Base-by-base conservation (phyloP, 345 rosid genomes). In the Arabidopsis suecica region DNA sequence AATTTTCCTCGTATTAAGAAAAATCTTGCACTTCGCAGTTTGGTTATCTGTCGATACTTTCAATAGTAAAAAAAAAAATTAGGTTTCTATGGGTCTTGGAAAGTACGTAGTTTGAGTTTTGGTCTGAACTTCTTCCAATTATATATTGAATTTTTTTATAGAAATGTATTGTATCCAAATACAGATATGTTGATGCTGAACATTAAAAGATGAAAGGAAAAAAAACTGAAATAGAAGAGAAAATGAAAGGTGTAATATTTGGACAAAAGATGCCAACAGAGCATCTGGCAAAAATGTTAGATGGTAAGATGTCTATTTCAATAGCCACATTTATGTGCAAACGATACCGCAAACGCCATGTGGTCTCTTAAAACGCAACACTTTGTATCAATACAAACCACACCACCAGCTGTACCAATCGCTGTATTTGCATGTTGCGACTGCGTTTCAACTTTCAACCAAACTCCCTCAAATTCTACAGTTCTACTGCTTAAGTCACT, bases 301-400 rank as follows among this genome's bases (percentile, higher is more conserved):
- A 76, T 34, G 80, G 80, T 76, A 62, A 76, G 75, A 76, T 76
- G 80, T 76, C 80, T 62, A 61, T 62, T 14, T 76, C 80, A 62
- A 69, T 62, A 44, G 7, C 16, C 65, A 69, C 65, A 76, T 76
- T 76, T 77, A 77, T 77, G 59, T 70, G 71, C 75, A 61, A 76
- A 75, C 68, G 78, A 75, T 67, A 75, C 23, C 79, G 38, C 73
- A 75, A 75, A 55, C 53, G 71, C 76, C 80, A 77, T 69, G 76
- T 77, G 80, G 80, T 77, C 80, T 70, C 76, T 70, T 63, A 9
- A 70, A 70, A 62, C 80, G 71, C 80, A 77, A 77, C 76, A 65
- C 60, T 77, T 55, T 56, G 71, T 69, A 36, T 76, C 70, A 69
- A 69, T 62, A 54, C 65, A 37, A 62, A 54, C 51, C 75, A 63